phyloP scores from a whole-genome alignment of 2,329 filamentous ascomycete species.

The Colletotrichum viniferum region DNA sequence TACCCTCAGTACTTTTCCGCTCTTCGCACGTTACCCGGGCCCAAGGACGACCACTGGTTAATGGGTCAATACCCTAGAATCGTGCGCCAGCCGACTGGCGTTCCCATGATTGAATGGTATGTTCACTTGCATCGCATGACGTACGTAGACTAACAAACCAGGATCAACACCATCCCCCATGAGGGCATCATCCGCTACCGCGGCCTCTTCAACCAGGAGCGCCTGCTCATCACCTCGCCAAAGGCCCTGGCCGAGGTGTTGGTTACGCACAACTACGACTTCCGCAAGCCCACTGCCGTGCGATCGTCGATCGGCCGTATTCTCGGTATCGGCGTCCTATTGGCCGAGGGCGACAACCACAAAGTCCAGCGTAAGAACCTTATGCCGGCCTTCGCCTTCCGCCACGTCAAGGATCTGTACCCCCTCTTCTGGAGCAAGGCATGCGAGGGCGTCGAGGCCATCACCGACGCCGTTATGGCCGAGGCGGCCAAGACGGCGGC shows the following conservation, averaged over 20 bases:
- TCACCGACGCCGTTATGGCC: constrained; percentile 48
- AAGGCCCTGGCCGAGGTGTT: constrained; percentile 74
- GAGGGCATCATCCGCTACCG: constrained; percentile 73
- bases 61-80: constrained; percentile 54
- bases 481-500: constrained; percentile 35
- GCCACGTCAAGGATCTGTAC: constrained; percentile 85
- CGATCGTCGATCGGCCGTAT: constrained; percentile 63
- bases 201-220: constrained; percentile 65
- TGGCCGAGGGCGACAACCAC: constrained; percentile 92
- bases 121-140: constrained; percentile 6
- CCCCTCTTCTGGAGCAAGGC: constrained; percentile 84
- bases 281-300: constrained; percentile 64
- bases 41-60: constrained; percentile 45
- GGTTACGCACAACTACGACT: constrained; percentile 72
- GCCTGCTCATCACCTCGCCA: constrained; percentile 64
- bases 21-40: constrained; percentile 51
- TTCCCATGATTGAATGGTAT: constrained; percentile 54
- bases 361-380: constrained; percentile 80
- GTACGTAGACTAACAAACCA: constrained; percentile 30
- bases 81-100: constrained; percentile 40
- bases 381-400: constrained; percentile 83
- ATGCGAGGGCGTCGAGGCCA: constrained; percentile 66
- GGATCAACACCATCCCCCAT: constrained; percentile 67
- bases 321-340: constrained; percentile 72
- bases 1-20: constrained; percentile 57